These are phyloP conservation scores for Akebia trifoliata DNA, from an alignment of 164 flowering plant genomes.

Conservation along the genomic window DNA sequence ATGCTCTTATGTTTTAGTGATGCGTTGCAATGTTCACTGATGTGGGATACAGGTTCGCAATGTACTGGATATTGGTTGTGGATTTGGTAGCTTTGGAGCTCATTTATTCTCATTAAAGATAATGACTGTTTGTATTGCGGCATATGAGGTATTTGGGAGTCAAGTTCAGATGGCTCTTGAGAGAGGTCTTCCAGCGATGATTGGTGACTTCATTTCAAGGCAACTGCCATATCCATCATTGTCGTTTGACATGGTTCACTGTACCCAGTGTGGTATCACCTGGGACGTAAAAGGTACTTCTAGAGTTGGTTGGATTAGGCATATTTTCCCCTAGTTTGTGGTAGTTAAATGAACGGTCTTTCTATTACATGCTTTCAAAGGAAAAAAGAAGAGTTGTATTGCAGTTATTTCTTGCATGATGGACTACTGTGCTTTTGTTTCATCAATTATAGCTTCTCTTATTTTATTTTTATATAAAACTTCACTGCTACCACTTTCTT, in stretches of 20 bases:
- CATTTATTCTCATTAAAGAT: slow-evolving; percentile 74
- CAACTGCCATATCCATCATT: slow-evolving; percentile 91
- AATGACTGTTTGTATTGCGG: slow-evolving; percentile 84
- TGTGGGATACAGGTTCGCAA: slow-evolving; percentile 55
- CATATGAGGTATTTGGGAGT: slow-evolving; percentile 88
- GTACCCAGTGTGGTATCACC: slow-evolving; percentile 84
- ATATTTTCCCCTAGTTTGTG: not conserved
- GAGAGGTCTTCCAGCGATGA: slow-evolving; percentile 97
- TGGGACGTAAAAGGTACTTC: slow-evolving; percentile 87
- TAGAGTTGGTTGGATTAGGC: slow-evolving; percentile 2
- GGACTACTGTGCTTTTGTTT: not conserved
- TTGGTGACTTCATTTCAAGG: slow-evolving; percentile 69
- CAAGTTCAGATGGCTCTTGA: slow-evolving; percentile 96
- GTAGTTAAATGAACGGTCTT: not conserved
- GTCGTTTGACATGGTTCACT: slow-evolving; percentile 93
- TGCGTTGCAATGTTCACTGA: slow-evolving; percentile 1
- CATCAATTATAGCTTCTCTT: not conserved
- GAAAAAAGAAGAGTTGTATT: not conserved
- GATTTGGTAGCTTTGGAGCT: slow-evolving; percentile 97
- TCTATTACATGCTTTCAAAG: not conserved
- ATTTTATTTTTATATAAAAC: too few relatives aligned
- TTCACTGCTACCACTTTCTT: too few relatives aligned
- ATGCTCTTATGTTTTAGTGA: not conserved
- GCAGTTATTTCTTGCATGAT: not conserved
- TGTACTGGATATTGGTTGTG: slow-evolving; percentile 91